Evolutionary conservation across 2,329 filamentous ascomycete species (phyloP).

Genomic region (Trichoderma koningii): DNA sequence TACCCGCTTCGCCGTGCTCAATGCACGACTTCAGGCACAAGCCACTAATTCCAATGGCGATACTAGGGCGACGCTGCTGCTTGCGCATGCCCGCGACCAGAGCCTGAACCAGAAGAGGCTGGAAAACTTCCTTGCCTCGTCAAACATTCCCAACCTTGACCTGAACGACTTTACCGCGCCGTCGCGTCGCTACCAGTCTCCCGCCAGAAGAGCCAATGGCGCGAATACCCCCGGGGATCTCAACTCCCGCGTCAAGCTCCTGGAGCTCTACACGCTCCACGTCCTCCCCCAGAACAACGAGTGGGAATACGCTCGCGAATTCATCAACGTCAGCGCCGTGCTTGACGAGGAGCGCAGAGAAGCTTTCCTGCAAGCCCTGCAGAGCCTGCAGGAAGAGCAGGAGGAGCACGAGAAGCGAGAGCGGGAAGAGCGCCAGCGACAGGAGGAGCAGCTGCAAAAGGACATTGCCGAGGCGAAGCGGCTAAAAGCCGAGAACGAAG

Average conservation of each 20-base stretch:
- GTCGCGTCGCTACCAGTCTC: constrained; percentile 47
- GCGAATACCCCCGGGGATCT: constrained; percentile 83
- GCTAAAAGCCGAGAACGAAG: constrained; percentile 60
- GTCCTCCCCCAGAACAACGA: constrained; percentile 91
- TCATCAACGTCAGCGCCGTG: constrained; percentile 82
- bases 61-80: constrained; percentile 77
- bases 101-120: constrained; percentile 81
- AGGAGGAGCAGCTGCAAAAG: constrained; percentile 58
- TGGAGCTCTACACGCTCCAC: constrained; percentile 94
- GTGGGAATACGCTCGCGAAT: constrained; percentile 93
- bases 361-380: constrained; percentile 81
- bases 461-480: constrained; percentile 61
- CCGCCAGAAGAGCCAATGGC: constrained; percentile 58
- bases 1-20: background rate
- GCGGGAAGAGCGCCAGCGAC: constrained; percentile 57
- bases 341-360: constrained; percentile 91
- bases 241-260: constrained; percentile 81
- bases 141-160: constrained; percentile 72
- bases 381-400: constrained; percentile 82
- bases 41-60: background rate
- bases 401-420: constrained; percentile 68
- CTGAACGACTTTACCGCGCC: constrained; percentile 57
- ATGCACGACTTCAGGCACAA: background rate
- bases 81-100: constrained; percentile 87
- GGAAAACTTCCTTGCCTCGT: constrained; percentile 83